Conservation (phyloP, 176 grass and related monocot species). For the Ensete glaucum region DNA sequence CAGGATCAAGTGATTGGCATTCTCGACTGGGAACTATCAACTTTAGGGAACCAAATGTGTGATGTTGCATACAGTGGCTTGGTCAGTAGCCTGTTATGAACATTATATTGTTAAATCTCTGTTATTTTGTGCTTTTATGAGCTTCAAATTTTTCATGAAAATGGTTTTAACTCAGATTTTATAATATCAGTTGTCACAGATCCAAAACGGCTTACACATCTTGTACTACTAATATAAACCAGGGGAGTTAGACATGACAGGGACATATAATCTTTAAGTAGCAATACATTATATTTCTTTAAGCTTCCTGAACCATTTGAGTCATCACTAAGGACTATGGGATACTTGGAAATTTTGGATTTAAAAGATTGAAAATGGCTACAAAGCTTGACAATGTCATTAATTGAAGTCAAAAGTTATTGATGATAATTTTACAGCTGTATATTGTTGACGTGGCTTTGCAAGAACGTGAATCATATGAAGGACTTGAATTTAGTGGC, state of each 20-base stretch:
- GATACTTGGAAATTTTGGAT: not conserved
- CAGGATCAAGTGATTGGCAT: conserved; percentile 90
- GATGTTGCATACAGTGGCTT: conserved; percentile 86
- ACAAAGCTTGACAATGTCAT: too few species aligned
- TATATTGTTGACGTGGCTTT: conserved; percentile 54
- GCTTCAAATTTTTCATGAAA: too few species aligned
- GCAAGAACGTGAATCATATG: conserved; percentile 29
- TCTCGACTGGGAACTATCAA: conserved; percentile 98
- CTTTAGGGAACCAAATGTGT: conserved; percentile 96
- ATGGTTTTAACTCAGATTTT: too few species aligned
- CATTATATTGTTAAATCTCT: not conserved
- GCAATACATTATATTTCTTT: too few species aligned
- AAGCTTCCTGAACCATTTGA: not conserved
- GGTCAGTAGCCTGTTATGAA: conserved; percentile 24
- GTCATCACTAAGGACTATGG: not conserved
- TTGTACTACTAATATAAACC: too few species aligned
- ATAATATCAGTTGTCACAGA: too few species aligned
- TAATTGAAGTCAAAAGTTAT: not conserved
- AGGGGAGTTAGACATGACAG: too few species aligned
- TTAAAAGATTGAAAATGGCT: not conserved
- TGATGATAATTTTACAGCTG: conserved; percentile 25
- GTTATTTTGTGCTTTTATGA: not conserved
- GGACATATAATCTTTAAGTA: too few species aligned
- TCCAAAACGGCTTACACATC: too few species aligned
- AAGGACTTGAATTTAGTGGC: conserved; percentile 56